phyloP scores from a whole-genome alignment of 2,329 filamentous ascomycete genomes.

The Magnaporthiopsis incrustans region DNA sequence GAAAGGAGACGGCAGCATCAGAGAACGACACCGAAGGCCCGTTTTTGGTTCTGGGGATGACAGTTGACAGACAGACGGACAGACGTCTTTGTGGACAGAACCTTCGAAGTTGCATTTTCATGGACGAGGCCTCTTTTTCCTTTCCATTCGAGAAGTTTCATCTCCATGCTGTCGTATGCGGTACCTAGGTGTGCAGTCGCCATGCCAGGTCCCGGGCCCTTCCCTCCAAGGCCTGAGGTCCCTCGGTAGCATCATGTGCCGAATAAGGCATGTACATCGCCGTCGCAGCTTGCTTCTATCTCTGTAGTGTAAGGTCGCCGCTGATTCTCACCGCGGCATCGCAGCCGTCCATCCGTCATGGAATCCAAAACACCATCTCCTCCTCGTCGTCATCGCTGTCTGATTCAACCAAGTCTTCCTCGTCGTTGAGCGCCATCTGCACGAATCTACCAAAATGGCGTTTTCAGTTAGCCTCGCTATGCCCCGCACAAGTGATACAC shows the following conservation, averaged over 20 bases:
- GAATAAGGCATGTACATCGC: neutral
- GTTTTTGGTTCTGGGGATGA: neutral
- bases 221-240: no score
- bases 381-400: conserved; percentile 11
- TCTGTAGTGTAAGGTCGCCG: neutral
- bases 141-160: neutral
- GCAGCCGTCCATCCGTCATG: neutral
- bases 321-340: neutral
- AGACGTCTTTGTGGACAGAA: neutral
- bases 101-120: neutral
- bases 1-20: neutral
- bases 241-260: neutral
- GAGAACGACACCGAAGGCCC: no score
- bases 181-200: neutral
- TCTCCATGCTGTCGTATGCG: neutral
- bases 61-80: neutral
- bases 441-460: conserved; percentile 10
- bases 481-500: neutral
- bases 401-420: conserved; percentile 13
- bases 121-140: neutral
- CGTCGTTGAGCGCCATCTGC: conserved; percentile 14
- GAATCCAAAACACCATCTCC: conserved; percentile 10
- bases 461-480: neutral
- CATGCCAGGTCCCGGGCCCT: neutral
- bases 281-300: neutral